Evolutionary conservation across 306 rosid species (phyloP), one percentile per base, ranked within the genome.

Genomic region (Cucurbita ficifolia): DNA sequence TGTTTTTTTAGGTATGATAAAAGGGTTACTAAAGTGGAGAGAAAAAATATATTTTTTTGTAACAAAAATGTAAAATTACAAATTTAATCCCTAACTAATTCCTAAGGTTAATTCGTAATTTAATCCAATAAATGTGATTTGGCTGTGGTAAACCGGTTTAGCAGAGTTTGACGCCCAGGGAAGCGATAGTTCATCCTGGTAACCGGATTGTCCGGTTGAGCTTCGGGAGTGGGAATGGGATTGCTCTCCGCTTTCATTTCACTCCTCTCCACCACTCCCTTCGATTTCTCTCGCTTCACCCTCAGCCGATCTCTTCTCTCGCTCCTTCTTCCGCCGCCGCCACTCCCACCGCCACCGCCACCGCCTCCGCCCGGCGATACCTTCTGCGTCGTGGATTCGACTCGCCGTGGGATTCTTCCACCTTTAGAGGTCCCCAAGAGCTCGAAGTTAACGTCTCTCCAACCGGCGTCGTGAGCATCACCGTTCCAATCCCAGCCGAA

Each of bases 401-500:
- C 4, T 46, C 87, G 85, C 0, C 88, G 87, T 0, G 86, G 86
- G 76, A 88, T 86, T 70, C 96, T 83, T 0, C 88, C 87, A 0
- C 89, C 81, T n/a, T 70, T 79, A 3, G 93, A 86, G 14, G 96
- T 90, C 9, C 96, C 96, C 42, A 88, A 60, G 45, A 85, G 83
- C 79, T 88, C 87, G 60, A 88, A 88, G 7, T 85, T 73, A 35
- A 90, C 79, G 11, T 56, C 76, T 40, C 80, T 74, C 91, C 91
- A 90, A 5, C 83, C 94, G 19, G 39, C 12, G 24, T 88, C 29
- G 29, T 24, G 29, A 2, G 29, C 29, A 2, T 3, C 83, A 70
- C 77, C 63, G 72, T 90, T 94, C 96, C 91, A 88, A 78, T 90
- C 96, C 96, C 91, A 88, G 14, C 86, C 85, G 59, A 90, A 90